Evolutionary conservation across 2,329 filamentous ascomycete species (phyloP).

Genomic region (Scytalidium lignicola): DNA sequence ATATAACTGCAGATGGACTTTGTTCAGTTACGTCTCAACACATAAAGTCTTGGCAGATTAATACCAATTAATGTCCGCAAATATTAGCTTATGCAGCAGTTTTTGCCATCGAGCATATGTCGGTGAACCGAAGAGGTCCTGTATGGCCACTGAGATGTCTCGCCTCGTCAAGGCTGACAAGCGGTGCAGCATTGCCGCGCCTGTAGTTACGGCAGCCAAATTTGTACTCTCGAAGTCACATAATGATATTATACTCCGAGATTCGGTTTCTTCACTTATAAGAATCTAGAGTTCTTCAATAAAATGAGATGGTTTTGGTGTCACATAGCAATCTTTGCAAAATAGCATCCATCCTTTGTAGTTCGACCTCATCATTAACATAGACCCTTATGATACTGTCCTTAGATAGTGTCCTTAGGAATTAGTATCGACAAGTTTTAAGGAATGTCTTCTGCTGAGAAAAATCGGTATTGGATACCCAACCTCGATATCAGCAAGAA

Average conservation of each 20-base stretch:
- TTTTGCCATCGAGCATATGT: neutral
- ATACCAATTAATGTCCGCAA: neutral
- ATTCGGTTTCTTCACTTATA: neutral
- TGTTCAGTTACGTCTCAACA: neutral
- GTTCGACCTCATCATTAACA: neutral
- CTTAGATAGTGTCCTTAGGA: neutral
- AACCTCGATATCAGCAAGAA: slow-evolving; percentile 55
- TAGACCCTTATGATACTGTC: neutral
- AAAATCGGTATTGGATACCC: slow-evolving; percentile 59
- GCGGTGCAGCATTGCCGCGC: neutral
- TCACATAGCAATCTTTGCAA: neutral
- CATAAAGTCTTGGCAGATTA: neutral
- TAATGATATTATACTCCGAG: neutral
- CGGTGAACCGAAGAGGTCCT: neutral
- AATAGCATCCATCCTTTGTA: neutral
- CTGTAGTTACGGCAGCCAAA: neutral
- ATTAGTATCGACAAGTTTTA: neutral
- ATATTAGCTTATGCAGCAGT: neutral
- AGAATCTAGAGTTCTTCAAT: neutral
- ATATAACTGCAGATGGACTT: neutral
- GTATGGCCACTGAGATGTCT: neutral
- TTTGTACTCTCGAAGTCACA: no score
- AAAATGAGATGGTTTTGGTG: neutral
- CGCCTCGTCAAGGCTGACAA: neutral
- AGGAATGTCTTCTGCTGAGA: slow-evolving; percentile 25